These are phyloP conservation scores for Alternaria alternata DNA, from an alignment of 2,329 filamentous ascomycete species.

Conservation along the genomic window DNA sequence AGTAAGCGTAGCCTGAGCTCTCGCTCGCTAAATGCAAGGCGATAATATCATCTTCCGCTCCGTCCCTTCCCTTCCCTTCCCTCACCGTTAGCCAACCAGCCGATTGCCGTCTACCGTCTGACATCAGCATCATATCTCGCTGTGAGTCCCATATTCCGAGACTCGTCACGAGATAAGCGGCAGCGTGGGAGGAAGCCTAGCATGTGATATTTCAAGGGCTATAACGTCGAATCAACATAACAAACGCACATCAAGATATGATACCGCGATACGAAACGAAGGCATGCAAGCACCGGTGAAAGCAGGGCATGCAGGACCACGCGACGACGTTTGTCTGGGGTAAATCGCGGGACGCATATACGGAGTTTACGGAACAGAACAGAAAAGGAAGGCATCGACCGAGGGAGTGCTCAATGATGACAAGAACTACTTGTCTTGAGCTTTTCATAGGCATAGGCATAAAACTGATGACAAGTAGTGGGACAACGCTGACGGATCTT, in stretches of 20 bases:
- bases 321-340: neutral
- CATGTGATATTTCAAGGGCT: neutral
- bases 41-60: constrained; percentile 7
- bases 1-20: neutral
- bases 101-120: constrained; percentile 19
- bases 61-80: constrained; percentile 17
- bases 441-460: neutral
- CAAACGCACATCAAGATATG: neutral
- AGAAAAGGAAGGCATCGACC: neutral
- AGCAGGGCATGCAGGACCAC: neutral
- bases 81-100: constrained; percentile 17
- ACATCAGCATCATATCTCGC: constrained; percentile 20
- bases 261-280: neutral
- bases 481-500: neutral
- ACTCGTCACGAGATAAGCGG: neutral
- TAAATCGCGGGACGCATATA: neutral
- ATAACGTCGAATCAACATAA: neutral
- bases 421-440: neutral
- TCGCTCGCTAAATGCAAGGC: neutral
- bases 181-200: neutral
- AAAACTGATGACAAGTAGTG: neutral
- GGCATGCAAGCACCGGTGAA: neutral
- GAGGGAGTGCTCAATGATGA: neutral
- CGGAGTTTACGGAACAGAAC: constrained; percentile 3
- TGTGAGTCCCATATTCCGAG: neutral